Evolutionary conservation across 106 monocot genomes (phyloP).

Genomic region (Apostasia shenzhenica): DNA sequence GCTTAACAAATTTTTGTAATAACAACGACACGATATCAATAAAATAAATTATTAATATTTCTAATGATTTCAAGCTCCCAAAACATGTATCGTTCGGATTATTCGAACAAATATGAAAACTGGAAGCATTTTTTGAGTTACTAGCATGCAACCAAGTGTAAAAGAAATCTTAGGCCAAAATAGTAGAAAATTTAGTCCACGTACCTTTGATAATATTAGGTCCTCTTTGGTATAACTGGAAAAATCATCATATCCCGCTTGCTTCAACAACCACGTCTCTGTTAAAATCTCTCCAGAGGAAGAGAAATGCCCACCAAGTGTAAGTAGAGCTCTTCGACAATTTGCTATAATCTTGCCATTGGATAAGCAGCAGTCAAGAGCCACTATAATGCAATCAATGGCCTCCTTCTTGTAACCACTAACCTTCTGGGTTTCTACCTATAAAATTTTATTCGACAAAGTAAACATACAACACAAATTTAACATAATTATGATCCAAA

Average conservation of each 20-base stretch:
- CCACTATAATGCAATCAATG: constrained; percentile 22
- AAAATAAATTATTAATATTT: no score
- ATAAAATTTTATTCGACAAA: constrained; percentile 1
- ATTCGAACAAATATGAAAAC: no score
- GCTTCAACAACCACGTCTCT: constrained; percentile 27
- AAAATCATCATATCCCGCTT: constrained; percentile 29
- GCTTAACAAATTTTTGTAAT: no score
- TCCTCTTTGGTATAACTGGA: constrained; percentile 16
- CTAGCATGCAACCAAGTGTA: no score
- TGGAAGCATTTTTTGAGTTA: no score
- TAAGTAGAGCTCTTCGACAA: constrained; percentile 32
- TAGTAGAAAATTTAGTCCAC: not conserved
- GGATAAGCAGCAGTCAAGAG: constrained; percentile 29
- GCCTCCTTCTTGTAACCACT: constrained; percentile 51
- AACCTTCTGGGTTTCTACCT: constrained; percentile 22
- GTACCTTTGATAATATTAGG: constrained; percentile 20
- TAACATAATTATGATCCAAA: no score
- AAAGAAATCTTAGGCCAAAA: not conserved
- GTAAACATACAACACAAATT: no score
- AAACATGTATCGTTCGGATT: no score
- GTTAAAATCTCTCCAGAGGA: constrained; percentile 25
- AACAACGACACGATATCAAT: no score
- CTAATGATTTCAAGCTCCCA: no score
- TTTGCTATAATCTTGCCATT: constrained; percentile 20
- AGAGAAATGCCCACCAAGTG: constrained; percentile 37